Conservation (phyloP, 805 yeast genomes). For the Lipomyces japonicus region DNA sequence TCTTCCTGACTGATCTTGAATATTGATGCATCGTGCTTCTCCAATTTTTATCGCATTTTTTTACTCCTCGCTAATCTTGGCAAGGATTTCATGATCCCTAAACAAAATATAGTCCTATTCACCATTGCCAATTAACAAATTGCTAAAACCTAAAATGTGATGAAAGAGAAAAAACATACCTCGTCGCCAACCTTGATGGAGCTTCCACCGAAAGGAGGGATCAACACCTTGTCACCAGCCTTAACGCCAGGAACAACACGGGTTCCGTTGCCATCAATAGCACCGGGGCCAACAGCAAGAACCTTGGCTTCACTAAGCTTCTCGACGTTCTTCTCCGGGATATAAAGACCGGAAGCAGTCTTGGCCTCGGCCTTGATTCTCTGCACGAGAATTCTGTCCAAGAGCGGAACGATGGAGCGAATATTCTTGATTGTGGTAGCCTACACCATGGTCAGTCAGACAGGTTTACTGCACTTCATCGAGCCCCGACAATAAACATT, state of each 20-base stretch:
- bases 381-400: slow-evolving; percentile 95
- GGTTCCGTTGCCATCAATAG: slow-evolving; percentile 69
- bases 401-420: slow-evolving; percentile 82
- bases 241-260: slow-evolving; percentile 68
- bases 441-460: too few species aligned
- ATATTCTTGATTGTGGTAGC: slow-evolving; percentile 63
- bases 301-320: slow-evolving; percentile 91
- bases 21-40: neutral
- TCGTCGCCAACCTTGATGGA: slow-evolving; percentile 84
- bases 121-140: neutral
- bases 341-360: slow-evolving; percentile 88
- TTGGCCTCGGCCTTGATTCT: slow-evolving; percentile 85
- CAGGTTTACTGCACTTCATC: too few species aligned
- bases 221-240: slow-evolving; percentile 90
- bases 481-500: too few species aligned
- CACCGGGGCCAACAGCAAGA: slow-evolving; percentile 93
- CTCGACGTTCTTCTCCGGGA: slow-evolving; percentile 94
- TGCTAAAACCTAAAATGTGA: too few species aligned
- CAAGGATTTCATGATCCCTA: slow-evolving; percentile 93
- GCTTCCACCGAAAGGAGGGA: slow-evolving; percentile 93
- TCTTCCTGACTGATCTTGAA: too few species aligned
- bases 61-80: slow-evolving; percentile 69
- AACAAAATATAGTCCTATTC: slow-evolving; percentile 52
- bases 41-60: neutral
- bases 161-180: slow-evolving; percentile 33